These are phyloP conservation scores for Trichophyton mentagrophytes DNA, from an alignment of 2,329 filamentous ascomycete genomes.

Conservation along the genomic window DNA sequence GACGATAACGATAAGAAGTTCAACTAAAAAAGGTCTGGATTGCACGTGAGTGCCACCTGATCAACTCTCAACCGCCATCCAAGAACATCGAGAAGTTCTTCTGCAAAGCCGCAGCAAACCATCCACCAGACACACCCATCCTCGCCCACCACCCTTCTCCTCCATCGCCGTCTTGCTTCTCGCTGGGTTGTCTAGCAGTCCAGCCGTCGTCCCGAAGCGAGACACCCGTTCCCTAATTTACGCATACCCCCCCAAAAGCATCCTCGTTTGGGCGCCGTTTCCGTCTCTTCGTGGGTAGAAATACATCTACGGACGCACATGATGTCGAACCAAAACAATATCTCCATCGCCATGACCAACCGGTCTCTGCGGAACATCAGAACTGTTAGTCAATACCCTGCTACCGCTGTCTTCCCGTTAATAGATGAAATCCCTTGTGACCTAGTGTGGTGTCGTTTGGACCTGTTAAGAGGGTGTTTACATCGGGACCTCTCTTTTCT, in stretches of 20 bases:
- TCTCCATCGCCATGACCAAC: slow-evolving; percentile 53
- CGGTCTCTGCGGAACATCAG: slow-evolving; percentile 78
- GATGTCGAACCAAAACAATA: slow-evolving; percentile 26
- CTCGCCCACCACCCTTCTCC: not conserved
- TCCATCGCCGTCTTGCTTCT: not conserved
- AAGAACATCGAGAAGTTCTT: not conserved
- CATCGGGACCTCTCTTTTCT: not conserved
- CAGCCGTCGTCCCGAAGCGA: not conserved
- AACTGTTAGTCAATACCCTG: slow-evolving; percentile 45
- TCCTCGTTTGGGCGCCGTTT: not conserved
- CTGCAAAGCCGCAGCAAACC: not conserved
- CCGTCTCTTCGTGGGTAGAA: not conserved
- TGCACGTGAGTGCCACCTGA: slow-evolving; percentile 3
- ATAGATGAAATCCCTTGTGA: not conserved
- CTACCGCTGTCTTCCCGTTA: slow-evolving; percentile 6
- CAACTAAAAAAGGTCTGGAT: not conserved
- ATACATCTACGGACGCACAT: not conserved
- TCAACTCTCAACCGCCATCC: not conserved
- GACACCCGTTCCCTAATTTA: not conserved
- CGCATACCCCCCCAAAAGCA: not conserved
- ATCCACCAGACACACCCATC: not conserved
- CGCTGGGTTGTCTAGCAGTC: not conserved
- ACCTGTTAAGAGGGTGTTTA: not conserved
- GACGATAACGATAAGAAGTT: not conserved
- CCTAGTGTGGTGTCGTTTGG: not conserved